Conservation (phyloP, 345 rosid genomes). For the Turritis glabra region DNA sequence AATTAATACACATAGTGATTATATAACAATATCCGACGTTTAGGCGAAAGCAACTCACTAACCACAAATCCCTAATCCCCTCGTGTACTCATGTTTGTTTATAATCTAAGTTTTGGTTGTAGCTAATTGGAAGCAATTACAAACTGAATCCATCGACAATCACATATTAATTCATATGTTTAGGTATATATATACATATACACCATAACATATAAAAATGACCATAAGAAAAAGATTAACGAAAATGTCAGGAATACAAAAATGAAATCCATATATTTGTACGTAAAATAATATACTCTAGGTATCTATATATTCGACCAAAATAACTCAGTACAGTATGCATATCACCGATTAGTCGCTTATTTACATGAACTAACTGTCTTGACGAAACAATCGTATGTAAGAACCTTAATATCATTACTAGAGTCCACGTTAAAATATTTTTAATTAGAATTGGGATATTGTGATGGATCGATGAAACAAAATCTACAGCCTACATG, state of each 20-base stretch:
- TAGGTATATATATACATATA: background rate
- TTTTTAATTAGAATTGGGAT: background rate
- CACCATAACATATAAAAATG: background rate
- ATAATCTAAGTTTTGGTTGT: constrained; percentile 24
- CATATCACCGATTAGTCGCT: background rate
- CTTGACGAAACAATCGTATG: background rate
- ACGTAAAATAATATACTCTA: background rate
- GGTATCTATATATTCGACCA: background rate
- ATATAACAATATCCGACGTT: constrained; percentile 6
- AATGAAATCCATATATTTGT: background rate
- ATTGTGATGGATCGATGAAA: background rate
- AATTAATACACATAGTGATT: background rate
- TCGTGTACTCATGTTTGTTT: constrained; percentile 14
- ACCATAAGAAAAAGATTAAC: background rate
- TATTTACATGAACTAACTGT: background rate
- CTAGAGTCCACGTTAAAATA: background rate
- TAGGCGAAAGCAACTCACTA: constrained; percentile 32
- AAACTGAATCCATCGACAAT: background rate
- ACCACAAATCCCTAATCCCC: constrained; percentile 5
- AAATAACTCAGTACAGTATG: background rate
- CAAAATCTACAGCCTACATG: background rate
- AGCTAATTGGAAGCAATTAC: constrained; percentile 19
- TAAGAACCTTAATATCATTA: background rate
- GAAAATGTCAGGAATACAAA: background rate
- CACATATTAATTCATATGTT: background rate